These are phyloP conservation scores for Nicotiana knightiana DNA, from an alignment of 257 asterid genomes.

Conservation along the genomic window DNA sequence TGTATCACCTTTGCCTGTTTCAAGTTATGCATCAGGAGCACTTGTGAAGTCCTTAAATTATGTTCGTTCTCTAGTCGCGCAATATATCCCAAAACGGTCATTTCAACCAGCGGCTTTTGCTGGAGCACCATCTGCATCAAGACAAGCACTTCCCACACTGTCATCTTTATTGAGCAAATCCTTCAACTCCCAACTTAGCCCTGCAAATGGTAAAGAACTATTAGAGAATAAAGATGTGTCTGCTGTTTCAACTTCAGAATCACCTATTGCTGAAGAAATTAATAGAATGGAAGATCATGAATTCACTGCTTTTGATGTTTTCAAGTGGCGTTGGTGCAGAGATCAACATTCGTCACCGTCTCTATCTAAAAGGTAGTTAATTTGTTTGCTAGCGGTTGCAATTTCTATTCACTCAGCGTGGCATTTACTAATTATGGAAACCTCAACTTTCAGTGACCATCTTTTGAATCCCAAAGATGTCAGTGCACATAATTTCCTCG, in stretches of 20 bases:
- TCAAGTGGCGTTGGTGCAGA: slow-evolving; percentile 95
- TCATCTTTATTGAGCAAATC: slow-evolving; percentile 93
- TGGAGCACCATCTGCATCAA: slow-evolving; percentile 82
- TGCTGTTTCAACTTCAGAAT: slow-evolving; percentile 55
- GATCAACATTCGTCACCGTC: slow-evolving; percentile 70
- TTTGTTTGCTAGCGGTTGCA: slow-evolving; percentile 23
- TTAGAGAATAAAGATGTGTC: slow-evolving; percentile 79
- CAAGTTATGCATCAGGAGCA: slow-evolving; percentile 85
- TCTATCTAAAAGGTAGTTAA: slow-evolving; percentile 68
- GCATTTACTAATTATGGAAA: slow-evolving; percentile 21
- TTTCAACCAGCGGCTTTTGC: slow-evolving; percentile 96
- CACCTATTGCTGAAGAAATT: slow-evolving; percentile 75
- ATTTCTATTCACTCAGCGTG: slow-evolving; percentile 8
- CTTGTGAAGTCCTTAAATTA: slow-evolving; percentile 89
- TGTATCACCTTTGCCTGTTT: slow-evolving; percentile 73
- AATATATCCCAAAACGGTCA: slow-evolving; percentile 85
- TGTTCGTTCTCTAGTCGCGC: slow-evolving; percentile 91
- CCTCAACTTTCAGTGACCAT: slow-evolving; percentile 62
- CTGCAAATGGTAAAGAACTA: slow-evolving; percentile 73
- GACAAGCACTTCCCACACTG: slow-evolving; percentile 83
- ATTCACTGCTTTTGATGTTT: slow-evolving; percentile 73
- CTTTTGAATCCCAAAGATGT: slow-evolving; percentile 66
- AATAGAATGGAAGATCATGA: slow-evolving; percentile 72
- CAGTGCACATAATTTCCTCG: slow-evolving; percentile 70
- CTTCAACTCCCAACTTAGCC: slow-evolving; percentile 79